phyloP scores from a whole-genome alignment of 1,284 basidiomycete genomes.

The Cutaneotrichosporon cutaneum region DNA sequence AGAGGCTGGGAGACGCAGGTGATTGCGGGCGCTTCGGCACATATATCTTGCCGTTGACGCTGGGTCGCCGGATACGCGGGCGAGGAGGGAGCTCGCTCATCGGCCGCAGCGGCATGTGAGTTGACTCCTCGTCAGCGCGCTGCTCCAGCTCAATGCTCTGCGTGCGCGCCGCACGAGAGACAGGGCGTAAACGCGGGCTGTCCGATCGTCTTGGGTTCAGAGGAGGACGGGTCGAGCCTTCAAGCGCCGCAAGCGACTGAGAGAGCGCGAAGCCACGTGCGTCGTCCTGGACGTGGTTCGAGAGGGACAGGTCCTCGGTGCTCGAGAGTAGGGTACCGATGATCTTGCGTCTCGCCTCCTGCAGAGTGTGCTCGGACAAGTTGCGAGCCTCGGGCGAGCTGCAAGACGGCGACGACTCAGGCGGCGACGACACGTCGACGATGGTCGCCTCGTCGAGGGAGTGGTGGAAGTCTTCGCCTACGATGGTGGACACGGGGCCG shows the following conservation, averaged over 20 bases:
- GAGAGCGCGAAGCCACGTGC: slow-evolving; percentile 34
- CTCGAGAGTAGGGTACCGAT: slow-evolving; percentile 38
- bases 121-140: slow-evolving; percentile 30
- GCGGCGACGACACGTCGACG: slow-evolving; percentile 18
- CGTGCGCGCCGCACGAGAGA: slow-evolving; percentile 12
- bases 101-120: slow-evolving; percentile 2
- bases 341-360: slow-evolving; percentile 44
- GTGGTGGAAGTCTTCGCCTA: slow-evolving; percentile 26
- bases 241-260: slow-evolving; percentile 42
- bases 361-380: slow-evolving; percentile 43
- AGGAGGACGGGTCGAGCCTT: slow-evolving; percentile 25
- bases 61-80: slow-evolving; percentile 21
- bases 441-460: slow-evolving; percentile 19
- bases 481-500: slow-evolving; percentile 29
- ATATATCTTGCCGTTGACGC: slow-evolving; percentile 39
- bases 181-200: slow-evolving; percentile 17
- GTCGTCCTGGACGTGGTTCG: slow-evolving; percentile 22
- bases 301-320: slow-evolving; percentile 31
- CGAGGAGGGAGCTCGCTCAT: slow-evolving; percentile 21
- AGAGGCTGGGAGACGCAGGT: slow-evolving; percentile 24
- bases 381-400: slow-evolving; percentile 24
- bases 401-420: slow-evolving; percentile 6
- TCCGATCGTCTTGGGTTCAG: slow-evolving; percentile 14
- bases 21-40: slow-evolving; percentile 41
- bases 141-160: slow-evolving; percentile 32